phyloP scores from a whole-genome alignment of 257 asterid species.

The Paraleonurus japonicus region DNA sequence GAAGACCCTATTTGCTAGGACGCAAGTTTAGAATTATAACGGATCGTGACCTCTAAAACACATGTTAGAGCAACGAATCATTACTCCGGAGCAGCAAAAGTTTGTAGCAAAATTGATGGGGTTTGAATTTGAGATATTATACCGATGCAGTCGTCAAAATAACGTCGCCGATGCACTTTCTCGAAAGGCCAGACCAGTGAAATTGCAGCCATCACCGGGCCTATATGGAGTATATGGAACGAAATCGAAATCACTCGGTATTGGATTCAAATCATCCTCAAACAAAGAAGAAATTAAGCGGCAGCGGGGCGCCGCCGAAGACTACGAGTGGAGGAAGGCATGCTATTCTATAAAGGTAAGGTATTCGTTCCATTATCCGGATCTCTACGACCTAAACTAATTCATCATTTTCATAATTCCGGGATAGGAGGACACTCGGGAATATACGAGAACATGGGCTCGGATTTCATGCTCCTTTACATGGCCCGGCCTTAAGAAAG shows the following conservation, averaged over 20 bases:
- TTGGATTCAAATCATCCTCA: too few species aligned
- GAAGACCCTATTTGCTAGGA: background rate
- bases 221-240: too few species aligned
- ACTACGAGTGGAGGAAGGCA: background rate
- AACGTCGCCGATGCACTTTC: background rate
- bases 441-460: background rate
- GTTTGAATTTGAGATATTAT: too few species aligned
- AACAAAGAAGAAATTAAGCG: background rate
- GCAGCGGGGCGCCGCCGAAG: background rate
- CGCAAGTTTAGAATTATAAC: background rate
- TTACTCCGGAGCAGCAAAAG: background rate
- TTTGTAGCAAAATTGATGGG: too few species aligned
- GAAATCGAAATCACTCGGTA: too few species aligned
- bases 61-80: background rate
- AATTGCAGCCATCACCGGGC: too few species aligned
- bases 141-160: too few species aligned
- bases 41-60: background rate
- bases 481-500: background rate
- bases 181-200: too few species aligned
- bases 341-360: background rate
- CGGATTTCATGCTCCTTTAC: background rate
- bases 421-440: background rate
- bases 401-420: background rate
- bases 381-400: background rate
- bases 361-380: background rate